Base-by-base conservation (phyloP, 306 rosid species). In the Sesbania bispinosa region DNA sequence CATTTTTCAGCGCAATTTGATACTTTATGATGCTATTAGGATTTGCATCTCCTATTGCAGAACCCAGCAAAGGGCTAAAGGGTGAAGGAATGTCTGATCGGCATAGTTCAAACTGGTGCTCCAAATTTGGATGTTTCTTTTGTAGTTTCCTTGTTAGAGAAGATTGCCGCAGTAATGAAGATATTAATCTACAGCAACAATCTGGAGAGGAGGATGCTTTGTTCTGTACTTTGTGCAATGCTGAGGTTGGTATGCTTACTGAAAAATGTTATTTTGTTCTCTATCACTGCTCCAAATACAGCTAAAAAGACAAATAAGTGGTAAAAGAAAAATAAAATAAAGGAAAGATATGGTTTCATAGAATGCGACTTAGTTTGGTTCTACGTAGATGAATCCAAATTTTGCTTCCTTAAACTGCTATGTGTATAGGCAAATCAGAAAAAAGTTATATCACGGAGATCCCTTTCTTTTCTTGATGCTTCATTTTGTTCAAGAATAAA, bases 141-240 rank as follows among this genome's bases (percentile, higher is more conserved):
- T 90, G 95, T 71, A 72, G 89, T 58, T 85, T 85, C 76, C 79
- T 90, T 76, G 85, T 75, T 4, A 83, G 48, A 73, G 92, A 88
- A 86, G 92, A 90, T 77, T 90, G 92, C 76, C 62, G 80, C 41
- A 75, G 67, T 39, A 77, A 82, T 73, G 95, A 82, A 76, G 86
- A 88, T 69, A 27, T 38, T 77, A 21, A 23, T 83, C 76, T 75
- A 41, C 94, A 84, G 74, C 83, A 77, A 52, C 80, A 83, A 70
- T 80, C 88, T 70, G 90, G 89, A 78, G 95, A 83, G 60, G 86
- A 83, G 61, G 95, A 88, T 21, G 85, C 83, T 77, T 77, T 90
- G 48, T 90, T 88, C 85, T 88, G 97, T 87, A 86, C 97, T 52
- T 78, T 88, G 82, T 90, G 97, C 87, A 88, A 90, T 78, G 89